Evolutionary conservation across 208 protist species (phyloP).

Genomic region (Acanthamoeba sp.): DNA sequence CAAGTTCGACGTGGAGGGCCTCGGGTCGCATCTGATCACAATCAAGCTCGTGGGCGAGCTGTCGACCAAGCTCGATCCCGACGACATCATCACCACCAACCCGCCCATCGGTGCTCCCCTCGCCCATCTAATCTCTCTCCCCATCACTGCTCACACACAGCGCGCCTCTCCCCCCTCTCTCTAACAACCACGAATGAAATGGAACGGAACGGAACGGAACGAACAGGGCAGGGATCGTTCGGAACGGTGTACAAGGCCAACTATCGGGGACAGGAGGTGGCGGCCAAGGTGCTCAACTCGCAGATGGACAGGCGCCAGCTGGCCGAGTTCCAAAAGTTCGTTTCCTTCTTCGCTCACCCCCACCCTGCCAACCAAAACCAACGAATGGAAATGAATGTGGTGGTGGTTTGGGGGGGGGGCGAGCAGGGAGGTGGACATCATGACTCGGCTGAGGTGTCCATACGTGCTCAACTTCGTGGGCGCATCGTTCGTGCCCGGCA

Average conservation of each 20-base stretch:
- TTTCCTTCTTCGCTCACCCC: not conserved
- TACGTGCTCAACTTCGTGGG: constrained; percentile 69
- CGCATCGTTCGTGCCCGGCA: constrained; percentile 60
- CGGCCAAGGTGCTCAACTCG: constrained; percentile 66
- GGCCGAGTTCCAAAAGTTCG: constrained; percentile 59
- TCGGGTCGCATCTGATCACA: constrained; percentile 37
- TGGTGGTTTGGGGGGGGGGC: not conserved
- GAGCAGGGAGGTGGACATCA: constrained; percentile 69
- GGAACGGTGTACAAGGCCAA: constrained; percentile 72
- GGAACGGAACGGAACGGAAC: too few species aligned
- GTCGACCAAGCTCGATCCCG: constrained; percentile 61
- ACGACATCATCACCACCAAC: constrained; percentile 32
- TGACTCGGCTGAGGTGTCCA: constrained; percentile 56
- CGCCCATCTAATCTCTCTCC: not conserved
- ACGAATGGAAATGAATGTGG: not conserved
- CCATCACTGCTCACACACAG: too few species aligned
- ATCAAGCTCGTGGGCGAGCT: constrained; percentile 71
- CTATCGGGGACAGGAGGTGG: constrained; percentile 72
- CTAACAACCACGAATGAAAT: too few species aligned
- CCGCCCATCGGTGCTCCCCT: not conserved
- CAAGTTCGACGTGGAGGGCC: constrained; percentile 69
- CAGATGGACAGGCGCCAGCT: constrained; percentile 57
- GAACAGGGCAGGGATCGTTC: constrained; percentile 58
- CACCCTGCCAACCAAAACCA: not conserved
- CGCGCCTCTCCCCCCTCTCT: too few species aligned